phyloP scores from a whole-genome alignment of 176 grass and related monocot species.

The Rhynchospora breviuscula region DNA sequence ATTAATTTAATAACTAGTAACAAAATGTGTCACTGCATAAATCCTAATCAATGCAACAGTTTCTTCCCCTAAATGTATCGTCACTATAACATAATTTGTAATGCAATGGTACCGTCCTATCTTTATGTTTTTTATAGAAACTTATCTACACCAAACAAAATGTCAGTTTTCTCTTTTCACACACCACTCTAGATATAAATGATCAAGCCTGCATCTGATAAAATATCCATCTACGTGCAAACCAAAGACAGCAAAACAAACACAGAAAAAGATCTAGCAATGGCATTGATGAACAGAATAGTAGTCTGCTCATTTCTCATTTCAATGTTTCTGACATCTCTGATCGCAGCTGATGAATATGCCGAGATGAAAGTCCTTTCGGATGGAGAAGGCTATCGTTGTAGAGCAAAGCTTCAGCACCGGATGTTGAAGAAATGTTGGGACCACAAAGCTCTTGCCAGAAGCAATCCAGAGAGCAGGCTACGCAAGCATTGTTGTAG shows the following conservation, averaged over 20 bases:
- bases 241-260: neutral
- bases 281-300: neutral
- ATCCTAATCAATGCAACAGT: neutral
- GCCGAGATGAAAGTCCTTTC: neutral
- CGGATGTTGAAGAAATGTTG: neutral
- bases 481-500: neutral
- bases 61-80: neutral
- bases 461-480: neutral
- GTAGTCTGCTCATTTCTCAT: neutral
- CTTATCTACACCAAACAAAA: neutral
- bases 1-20: neutral
- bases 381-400: neutral
- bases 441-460: neutral
- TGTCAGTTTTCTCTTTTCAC: neutral
- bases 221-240: neutral
- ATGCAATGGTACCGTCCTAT: no score
- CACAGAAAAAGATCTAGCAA: neutral
- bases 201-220: neutral
- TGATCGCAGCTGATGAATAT: neutral
- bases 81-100: no score
- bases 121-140: neutral
- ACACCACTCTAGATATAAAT: neutral
- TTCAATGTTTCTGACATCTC: neutral
- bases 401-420: neutral
- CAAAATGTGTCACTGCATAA: neutral